Conservation (phyloP, 2,329 filamentous ascomycete genomes). For the Harringtonia aguacate region DNA sequence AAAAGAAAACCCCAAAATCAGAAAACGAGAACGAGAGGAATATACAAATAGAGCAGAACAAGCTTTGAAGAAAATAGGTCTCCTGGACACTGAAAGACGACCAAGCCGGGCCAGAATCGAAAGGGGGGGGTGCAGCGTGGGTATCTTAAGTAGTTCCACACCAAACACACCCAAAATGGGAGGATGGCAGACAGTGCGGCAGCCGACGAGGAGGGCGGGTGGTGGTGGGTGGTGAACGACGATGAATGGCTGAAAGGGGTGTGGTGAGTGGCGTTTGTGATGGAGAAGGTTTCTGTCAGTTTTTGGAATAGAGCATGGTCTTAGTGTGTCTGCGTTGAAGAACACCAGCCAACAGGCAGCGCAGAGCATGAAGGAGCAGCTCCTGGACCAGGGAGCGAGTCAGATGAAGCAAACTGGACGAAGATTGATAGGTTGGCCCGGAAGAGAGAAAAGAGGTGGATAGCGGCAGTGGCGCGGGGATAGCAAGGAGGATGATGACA, state of each 20-base stretch:
- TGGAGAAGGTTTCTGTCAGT: not conserved
- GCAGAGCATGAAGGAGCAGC: not conserved
- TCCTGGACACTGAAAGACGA: too few relatives aligned
- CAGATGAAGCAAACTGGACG: too few relatives aligned
- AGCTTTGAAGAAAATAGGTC: not conserved
- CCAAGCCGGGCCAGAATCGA: too few relatives aligned
- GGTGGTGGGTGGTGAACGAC: not conserved
- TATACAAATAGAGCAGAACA: not conserved
- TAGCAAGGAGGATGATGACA: too few relatives aligned
- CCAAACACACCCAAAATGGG: not conserved
- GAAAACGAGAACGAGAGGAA: not conserved
- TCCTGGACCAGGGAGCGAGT: too few relatives aligned
- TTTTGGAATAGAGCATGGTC: not conserved
- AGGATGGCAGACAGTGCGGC: not conserved
- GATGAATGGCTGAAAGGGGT: slow-evolving; percentile 1
- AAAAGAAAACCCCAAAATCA: not conserved
- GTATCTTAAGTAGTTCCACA: not conserved
- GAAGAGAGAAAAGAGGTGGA: too few relatives aligned
- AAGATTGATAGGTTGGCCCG: too few relatives aligned
- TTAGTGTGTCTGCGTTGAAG: not conserved
- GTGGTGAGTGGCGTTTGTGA: not conserved
- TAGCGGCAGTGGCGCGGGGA: too few relatives aligned
- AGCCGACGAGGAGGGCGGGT: not conserved
- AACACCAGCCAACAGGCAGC: not conserved
- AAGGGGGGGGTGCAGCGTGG: not conserved